These are phyloP conservation scores for Cadophora malorum DNA, from an alignment of 2,329 filamentous ascomycete species.

Conservation along the genomic window DNA sequence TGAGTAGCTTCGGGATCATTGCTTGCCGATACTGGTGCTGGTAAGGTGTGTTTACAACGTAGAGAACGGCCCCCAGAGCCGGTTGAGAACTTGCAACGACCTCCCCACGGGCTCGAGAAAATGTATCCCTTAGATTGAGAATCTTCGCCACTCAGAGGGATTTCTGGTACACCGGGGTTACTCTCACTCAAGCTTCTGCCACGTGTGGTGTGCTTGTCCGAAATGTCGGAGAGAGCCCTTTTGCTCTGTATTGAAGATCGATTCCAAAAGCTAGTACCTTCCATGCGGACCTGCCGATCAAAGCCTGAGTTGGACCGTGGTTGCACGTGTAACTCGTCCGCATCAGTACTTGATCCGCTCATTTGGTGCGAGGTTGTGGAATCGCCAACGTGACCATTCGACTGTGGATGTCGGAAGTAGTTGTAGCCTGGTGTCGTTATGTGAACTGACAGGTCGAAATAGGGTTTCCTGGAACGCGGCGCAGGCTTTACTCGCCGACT, in stretches of 20 bases:
- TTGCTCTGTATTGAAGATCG: slow-evolving; percentile 38
- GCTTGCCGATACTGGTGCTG: slow-evolving; percentile 48
- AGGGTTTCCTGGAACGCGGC: slow-evolving; percentile 48
- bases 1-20: slow-evolving; percentile 26
- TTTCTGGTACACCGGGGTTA: slow-evolving; percentile 19
- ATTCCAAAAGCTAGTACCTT: slow-evolving; percentile 42
- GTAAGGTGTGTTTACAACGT: slow-evolving; percentile 75
- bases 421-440: slow-evolving; percentile 45
- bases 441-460: slow-evolving; percentile 44
- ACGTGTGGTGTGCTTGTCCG: slow-evolving; percentile 28
- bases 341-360: slow-evolving; percentile 13
- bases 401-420: slow-evolving; percentile 37
- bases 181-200: slow-evolving; percentile 32
- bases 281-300: slow-evolving; percentile 63
- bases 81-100: slow-evolving; percentile 84
- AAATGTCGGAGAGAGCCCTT: slow-evolving; percentile 39
- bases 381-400: slow-evolving; percentile 22
- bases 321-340: slow-evolving; percentile 14
- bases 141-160: slow-evolving; percentile 17
- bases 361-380: slow-evolving; percentile 4
- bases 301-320: slow-evolving; percentile 46
- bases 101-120: slow-evolving; percentile 87
- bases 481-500: slow-evolving; percentile 39
- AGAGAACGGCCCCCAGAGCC: slow-evolving; percentile 76
- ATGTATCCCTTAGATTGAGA: slow-evolving; percentile 64